Evolutionary conservation across 2,329 filamentous ascomycete genomes (phyloP), one percentile per base, ranked within the genome.

Genomic region (Metarhizium humberi): DNA sequence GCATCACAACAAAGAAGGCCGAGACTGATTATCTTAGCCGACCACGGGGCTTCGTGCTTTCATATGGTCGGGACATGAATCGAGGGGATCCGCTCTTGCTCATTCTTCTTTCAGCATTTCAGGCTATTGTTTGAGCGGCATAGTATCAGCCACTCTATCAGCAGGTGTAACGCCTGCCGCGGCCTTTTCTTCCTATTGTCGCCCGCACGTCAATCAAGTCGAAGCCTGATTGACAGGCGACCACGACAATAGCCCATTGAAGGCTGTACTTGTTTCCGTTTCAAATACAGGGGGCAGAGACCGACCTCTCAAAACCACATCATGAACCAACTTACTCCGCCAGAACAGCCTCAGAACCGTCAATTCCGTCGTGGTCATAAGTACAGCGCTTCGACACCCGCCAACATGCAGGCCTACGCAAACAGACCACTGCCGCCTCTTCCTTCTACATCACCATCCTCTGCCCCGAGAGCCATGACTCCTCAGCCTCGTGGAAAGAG

Each of bases 371-470:
- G 48, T 32, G 42, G 53, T 11, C 51, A 52, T 34, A 49, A 53
- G 14, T n/a, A 55, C 18, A 55, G 51, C 30, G n/a, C 42, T 25
- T 56, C 57, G 42, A 55, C 34, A 32, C 57, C 57, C 16, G 40
- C 52, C 25, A 53, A 57, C 34, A 55, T 58, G 14, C 52, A 57
- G 18, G 32, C 54, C 1, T 64, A 64, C 43, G 54, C 61, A 11
- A 55, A 58, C 45, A 61, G 56, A 36, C 56, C 62, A 11, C 56
- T 63, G 5, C 62, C 62, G 3, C 58, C 58, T 11, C 51, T 63
- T 18, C 62, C 62, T n/a, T 51, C 10, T 11, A 34, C 58, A 10
- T 36, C 48, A 20, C 18, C 54, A 7, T 36, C 18, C 45, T 16
- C 43, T 25, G 20, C 18, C 40, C 16, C 51, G 18, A 48, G 3